Evolutionary conservation across 2,329 filamentous ascomycete species (phyloP).

Genomic region (Ceratocystis diversiconidia): DNA sequence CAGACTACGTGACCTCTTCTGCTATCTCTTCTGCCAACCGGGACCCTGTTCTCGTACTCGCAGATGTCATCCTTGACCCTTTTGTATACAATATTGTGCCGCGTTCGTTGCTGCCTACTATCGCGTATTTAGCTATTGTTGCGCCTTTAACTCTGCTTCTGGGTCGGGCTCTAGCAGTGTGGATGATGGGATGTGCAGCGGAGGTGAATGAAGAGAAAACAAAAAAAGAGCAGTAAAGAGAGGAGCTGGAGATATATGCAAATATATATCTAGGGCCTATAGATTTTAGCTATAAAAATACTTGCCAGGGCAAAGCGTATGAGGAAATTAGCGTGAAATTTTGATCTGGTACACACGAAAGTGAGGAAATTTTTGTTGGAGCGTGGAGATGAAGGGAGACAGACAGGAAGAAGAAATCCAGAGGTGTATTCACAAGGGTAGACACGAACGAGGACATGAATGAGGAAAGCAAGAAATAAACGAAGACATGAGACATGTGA

Average conservation of each 20-base stretch:
- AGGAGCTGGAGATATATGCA: background rate
- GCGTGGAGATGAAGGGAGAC: background rate
- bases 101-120: slow-evolving; percentile 58
- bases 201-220: slow-evolving; percentile 23
- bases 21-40: no score
- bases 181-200: slow-evolving; percentile 20
- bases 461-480: slow-evolving; percentile 2
- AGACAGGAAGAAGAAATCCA: background rate
- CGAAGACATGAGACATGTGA: background rate
- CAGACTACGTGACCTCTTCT: slow-evolving; percentile 65
- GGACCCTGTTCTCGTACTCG: slow-evolving; percentile 37
- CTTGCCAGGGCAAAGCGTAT: no score
- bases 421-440: background rate
- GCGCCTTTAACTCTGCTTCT: slow-evolving; percentile 26
- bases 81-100: slow-evolving; percentile 71
- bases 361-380: background rate
- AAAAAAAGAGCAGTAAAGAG: slow-evolving; percentile 26
- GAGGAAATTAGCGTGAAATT: no score
- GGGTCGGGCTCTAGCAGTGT: slow-evolving; percentile 2
- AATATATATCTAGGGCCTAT: background rate
- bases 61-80: slow-evolving; percentile 76
- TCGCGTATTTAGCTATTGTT: slow-evolving; percentile 51
- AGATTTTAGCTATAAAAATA: no score
- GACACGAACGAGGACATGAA: slow-evolving; percentile 1
- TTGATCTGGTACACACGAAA: background rate